Evolutionary conservation across 805 yeast genomes (phyloP).

Genomic region (Metschnikowia koreensis): DNA sequence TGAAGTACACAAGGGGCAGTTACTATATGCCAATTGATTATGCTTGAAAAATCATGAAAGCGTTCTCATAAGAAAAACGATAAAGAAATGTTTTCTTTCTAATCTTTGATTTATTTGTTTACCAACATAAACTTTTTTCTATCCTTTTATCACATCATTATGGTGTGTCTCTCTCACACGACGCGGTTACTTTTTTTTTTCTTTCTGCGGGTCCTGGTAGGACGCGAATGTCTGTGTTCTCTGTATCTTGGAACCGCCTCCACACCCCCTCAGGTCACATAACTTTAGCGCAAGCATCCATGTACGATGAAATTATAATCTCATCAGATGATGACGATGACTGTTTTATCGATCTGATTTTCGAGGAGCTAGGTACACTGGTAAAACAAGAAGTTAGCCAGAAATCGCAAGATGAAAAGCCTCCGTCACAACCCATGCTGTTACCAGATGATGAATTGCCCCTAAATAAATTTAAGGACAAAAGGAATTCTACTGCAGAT

Average conservation of each 20-base stretch:
- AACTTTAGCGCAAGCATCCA: slow-evolving; percentile 1
- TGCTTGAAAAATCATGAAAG: too few species aligned
- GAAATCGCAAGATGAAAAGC: not conserved
- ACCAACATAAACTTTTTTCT: not conserved
- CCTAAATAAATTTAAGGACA: not conserved
- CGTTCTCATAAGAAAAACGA: too few species aligned
- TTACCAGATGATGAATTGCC: not conserved
- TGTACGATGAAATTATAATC: not conserved
- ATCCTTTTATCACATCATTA: not conserved
- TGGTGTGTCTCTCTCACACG: not conserved
- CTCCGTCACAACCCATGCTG: not conserved
- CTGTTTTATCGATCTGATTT: not conserved
- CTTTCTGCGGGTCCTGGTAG: not conserved
- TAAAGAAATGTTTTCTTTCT: too few species aligned
- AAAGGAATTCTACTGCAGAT: not conserved
- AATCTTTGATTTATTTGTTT: too few species aligned
- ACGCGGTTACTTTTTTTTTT: not conserved
- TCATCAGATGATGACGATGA: not conserved
- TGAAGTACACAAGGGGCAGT: too few species aligned
- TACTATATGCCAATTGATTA: too few species aligned
- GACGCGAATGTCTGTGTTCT: not conserved
- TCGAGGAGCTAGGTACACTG: slow-evolving; percentile 1
- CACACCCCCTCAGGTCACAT: not conserved
- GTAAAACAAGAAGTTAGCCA: not conserved
- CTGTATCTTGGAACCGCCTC: not conserved